These are phyloP conservation scores for Xylaria telfairii DNA, from an alignment of 495 filamentous ascomycete species.

Conservation along the genomic window DNA sequence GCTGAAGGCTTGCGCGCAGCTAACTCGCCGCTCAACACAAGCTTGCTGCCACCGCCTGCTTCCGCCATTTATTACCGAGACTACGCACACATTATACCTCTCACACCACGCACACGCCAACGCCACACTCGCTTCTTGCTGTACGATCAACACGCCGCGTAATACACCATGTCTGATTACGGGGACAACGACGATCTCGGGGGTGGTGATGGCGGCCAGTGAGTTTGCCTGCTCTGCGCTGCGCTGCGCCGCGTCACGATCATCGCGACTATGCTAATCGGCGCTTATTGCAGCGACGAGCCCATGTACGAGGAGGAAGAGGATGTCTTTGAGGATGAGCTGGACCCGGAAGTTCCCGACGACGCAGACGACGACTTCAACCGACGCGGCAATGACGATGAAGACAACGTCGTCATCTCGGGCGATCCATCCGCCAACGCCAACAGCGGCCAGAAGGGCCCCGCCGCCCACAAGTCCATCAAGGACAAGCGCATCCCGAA, in stretches of 20 bases:
- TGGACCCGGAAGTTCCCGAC: conserved; percentile 65
- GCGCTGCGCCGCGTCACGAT: conserved; percentile 16
- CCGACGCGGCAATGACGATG: conserved; percentile 49
- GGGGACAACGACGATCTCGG: conserved; percentile 73
- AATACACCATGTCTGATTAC: conserved; percentile 80
- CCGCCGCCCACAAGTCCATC: conserved; percentile 56
- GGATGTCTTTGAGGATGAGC: conserved; percentile 39
- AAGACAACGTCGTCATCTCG: conserved; percentile 68
- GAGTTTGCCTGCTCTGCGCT: conserved; percentile 28
- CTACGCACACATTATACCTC: no score
- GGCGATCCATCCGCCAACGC: conserved; percentile 78
- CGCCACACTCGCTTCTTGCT: conserved; percentile 4
- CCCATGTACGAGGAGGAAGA: conserved; percentile 59
- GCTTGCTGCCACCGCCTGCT: conserved; percentile 22
- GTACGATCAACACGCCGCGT: neutral
- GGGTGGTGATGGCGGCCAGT: conserved; percentile 46
- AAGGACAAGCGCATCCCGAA: conserved; percentile 91
- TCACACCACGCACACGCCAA: neutral
- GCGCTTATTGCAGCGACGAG: conserved; percentile 51
- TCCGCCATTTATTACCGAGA: conserved; percentile 18
- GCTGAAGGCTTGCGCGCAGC: conserved; percentile 2
- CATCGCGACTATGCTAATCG: conserved; percentile 23
- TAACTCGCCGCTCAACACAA: neutral
- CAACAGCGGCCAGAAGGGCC: conserved; percentile 49
- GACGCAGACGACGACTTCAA: conserved; percentile 65